A percentile compares a stretch with the other conserved stretches of the same genome.
These are phyloP conservation scores for Epichloe hybrida DNA, from an alignment of 2,329 filamentous ascomycete genomes.

Conservation along the genomic window DNA sequence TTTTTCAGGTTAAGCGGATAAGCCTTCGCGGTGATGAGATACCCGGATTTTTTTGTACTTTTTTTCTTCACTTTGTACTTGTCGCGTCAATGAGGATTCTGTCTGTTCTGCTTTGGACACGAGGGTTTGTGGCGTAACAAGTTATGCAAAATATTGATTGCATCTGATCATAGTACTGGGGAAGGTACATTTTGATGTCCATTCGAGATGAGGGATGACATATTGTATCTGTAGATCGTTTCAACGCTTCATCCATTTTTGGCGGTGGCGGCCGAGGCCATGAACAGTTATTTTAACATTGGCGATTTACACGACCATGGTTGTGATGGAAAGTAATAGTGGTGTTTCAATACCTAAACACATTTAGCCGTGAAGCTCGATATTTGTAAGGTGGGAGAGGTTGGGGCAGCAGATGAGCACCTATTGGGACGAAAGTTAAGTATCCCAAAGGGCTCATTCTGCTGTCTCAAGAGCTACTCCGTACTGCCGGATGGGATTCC, in stretches of 20 bases:
- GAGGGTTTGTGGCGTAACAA: slow-evolving; percentile 7
- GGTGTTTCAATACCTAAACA: slow-evolving; percentile 3
- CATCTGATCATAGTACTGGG: slow-evolving; percentile 6
- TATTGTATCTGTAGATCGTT: slow-evolving; percentile 8
- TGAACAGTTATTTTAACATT: background rate
- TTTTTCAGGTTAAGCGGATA: slow-evolving; percentile 8
- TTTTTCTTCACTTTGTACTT: slow-evolving; percentile 5
- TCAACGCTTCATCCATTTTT: slow-evolving; percentile 4
- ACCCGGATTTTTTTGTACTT: slow-evolving; percentile 11
- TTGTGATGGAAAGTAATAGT: background rate
- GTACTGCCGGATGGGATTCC: background rate
- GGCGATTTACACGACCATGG: slow-evolving; percentile 4
- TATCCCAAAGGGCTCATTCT: background rate
- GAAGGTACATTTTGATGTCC: slow-evolving; percentile 5
- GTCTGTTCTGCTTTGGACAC: slow-evolving; percentile 5
- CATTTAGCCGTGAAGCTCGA: slow-evolving; percentile 9
- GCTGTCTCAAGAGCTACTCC: background rate
- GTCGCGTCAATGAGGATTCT: slow-evolving; percentile 7
- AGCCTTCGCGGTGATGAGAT: slow-evolving; percentile 14
- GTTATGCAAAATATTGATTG: slow-evolving; percentile 4
- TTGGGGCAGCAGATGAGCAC: background rate
- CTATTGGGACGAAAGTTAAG: background rate
- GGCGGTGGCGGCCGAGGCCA: background rate
- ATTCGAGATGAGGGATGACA: slow-evolving; percentile 3
- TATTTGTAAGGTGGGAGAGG: background rate